Base-by-base conservation (phyloP, 2,329 filamentous ascomycete species). In the Fusarium sp. region DNA sequence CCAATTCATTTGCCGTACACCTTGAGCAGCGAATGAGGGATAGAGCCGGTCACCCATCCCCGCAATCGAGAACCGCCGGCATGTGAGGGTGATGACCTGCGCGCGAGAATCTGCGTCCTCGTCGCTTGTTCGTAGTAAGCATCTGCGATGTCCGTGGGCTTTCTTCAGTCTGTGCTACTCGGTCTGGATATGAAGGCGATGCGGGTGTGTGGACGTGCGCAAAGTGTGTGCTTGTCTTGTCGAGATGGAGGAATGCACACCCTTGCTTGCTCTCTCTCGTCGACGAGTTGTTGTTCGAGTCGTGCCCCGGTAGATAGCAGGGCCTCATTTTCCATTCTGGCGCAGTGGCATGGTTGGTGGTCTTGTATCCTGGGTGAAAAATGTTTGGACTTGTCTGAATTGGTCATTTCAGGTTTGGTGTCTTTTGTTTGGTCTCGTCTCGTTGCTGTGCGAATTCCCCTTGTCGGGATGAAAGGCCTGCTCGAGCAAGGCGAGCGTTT, bases 41-140 rank as follows among this genome's bases (percentile, higher is more conserved):
- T 49, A 65, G 40, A 51, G 49, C 23, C 55, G 55, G 31, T 61
- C 59, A 61, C 23, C 59, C 68, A 71, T 62, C 51, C 63, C 65
- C 31, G 38, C 44, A 63, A 58, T 57, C 38, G 55, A 60, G 60
- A 62, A 58, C 36, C 36, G 36, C 18, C 62, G 54, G 62, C 72
- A 71, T 74, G 67, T 72, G 69, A 72, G 69, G 64, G 64, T 61
- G 61, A 65, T 63, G 62, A 70, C 59, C 62, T 72, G 71, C 63
- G 55, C 58, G 53, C 59, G 58, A 64, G 58, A 64, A 64, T 29
- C 54, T 34, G 34, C 53, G 33, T 27, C 54, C 31, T 40, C 54
- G 31, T 40, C 49, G 42, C 27, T 42, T 38, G 42, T 46, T 34
- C 55, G 36, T 55, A 25, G 42, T n/a, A n/a, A 46, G 60, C 54